A percentile compares a stretch with the other conserved stretches of the same genome.
Evolutionary conservation across 495 filamentous ascomycete genomes (phyloP).

Genomic region (Xylaria longipes): DNA sequence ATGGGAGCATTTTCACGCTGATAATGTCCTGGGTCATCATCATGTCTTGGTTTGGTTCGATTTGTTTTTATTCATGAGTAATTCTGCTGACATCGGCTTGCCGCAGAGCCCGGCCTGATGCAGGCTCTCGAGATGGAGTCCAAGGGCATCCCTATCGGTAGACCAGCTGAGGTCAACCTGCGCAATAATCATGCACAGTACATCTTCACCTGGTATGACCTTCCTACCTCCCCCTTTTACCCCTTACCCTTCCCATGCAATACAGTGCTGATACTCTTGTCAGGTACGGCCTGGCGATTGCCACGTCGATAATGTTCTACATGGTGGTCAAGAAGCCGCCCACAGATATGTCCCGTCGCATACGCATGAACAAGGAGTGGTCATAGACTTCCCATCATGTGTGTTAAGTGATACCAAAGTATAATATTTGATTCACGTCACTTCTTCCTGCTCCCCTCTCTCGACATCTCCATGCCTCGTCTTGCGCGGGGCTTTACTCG

Average conservation of each 20-base stretch:
- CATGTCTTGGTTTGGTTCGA: neutral
- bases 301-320: constrained; percentile 93
- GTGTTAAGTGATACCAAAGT: neutral
- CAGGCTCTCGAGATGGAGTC: constrained; percentile 71
- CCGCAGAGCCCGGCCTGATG: constrained; percentile 76
- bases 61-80: constrained; percentile 24
- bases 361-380: constrained; percentile 85
- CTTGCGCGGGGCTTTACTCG: constrained; percentile 36
- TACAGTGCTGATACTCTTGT: constrained; percentile 24
- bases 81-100: constrained; percentile 24
- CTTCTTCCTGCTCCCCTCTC: constrained; percentile 49
- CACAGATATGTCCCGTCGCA: constrained; percentile 71
- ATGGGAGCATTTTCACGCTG: neutral
- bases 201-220: constrained; percentile 92
- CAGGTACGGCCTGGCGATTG: constrained; percentile 87
- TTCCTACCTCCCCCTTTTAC: constrained; percentile 10
- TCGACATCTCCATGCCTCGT: constrained; percentile 41
- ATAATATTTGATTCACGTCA: constrained; percentile 27
- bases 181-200: constrained; percentile 97
- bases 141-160: constrained; percentile 91
- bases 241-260: neutral
- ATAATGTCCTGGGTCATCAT: neutral
- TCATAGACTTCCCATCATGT: constrained; percentile 44
- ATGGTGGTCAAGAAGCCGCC: constrained; percentile 88
- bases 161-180: constrained; percentile 88